Percentiles rank a stretch among this genome's conserved stretches.
Conservation (phyloP, 768 basidiomycete species). For the Xerocomellus chrysenteron region DNA sequence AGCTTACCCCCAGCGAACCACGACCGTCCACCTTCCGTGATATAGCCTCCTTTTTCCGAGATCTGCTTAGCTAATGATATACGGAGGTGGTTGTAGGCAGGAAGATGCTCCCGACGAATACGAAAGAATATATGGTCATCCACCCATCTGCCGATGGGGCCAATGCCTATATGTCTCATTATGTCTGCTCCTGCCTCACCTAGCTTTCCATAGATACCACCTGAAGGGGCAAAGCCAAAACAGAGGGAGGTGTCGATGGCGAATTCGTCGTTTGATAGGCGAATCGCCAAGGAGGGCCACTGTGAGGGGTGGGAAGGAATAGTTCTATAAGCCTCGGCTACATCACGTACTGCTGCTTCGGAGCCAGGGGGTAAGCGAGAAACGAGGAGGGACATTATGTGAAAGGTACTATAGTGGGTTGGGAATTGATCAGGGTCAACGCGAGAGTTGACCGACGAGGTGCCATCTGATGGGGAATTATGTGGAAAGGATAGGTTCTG, state of each 20-base stretch:
- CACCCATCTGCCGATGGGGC: neutral
- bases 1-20: neutral
- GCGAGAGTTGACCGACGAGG: too few relatives aligned
- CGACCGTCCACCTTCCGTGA: neutral
- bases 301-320: too few relatives aligned
- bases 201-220: neutral
- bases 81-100: too few relatives aligned
- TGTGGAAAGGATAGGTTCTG: too few relatives aligned
- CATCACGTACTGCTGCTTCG: too few relatives aligned
- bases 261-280: too few relatives aligned
- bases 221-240: too few relatives aligned
- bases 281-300: too few relatives aligned
- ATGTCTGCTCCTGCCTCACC: neutral
- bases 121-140: neutral
- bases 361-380: neutral
- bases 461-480: too few relatives aligned
- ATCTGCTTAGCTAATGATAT: neutral
- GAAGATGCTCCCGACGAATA: neutral
- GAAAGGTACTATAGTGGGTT: neutral
- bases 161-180: neutral
- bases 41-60: accelerated
- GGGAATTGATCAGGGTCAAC: accelerated
- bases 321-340: too few relatives aligned
- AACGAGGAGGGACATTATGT: neutral
- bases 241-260: too few relatives aligned